Conservation (phyloP, 2,329 filamentous ascomycete genomes). For the Rutstroemia sp. region DNA sequence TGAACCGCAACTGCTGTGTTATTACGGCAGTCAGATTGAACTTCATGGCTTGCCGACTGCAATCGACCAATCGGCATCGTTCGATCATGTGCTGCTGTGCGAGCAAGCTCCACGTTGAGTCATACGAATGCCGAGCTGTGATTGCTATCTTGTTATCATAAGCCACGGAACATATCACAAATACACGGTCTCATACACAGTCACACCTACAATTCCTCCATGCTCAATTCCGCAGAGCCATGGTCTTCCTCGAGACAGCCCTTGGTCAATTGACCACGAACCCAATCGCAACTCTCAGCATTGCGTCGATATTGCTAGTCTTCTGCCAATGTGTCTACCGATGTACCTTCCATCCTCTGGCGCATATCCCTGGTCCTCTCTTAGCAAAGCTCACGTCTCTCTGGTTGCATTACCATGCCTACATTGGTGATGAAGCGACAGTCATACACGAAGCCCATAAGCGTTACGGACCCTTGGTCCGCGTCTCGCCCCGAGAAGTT, state of each 20-base stretch:
- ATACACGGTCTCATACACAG: too few relatives aligned
- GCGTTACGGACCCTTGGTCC: slow-evolving; percentile 29
- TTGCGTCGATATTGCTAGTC: slow-evolving; percentile 11
- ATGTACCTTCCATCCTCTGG: slow-evolving; percentile 33
- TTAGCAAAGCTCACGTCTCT: slow-evolving; percentile 28
- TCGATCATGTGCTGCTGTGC: too few relatives aligned
- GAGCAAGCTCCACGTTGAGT: too few relatives aligned
- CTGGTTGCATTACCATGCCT: slow-evolving; percentile 32
- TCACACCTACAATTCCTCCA: too few relatives aligned
- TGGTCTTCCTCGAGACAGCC: slow-evolving; percentile 12
- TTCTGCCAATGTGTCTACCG: slow-evolving; percentile 27
- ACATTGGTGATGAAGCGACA: slow-evolving; percentile 30
- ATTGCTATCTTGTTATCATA: too few relatives aligned
- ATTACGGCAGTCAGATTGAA: too few relatives aligned
- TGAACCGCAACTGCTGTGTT: too few relatives aligned
- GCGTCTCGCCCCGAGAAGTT: slow-evolving; percentile 30
- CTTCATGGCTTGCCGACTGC: too few relatives aligned
- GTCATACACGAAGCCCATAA: slow-evolving; percentile 23
- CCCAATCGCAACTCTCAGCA: slow-evolving; percentile 9
- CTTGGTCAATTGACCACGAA: not conserved
- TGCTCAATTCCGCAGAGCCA: not conserved
- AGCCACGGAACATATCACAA: too few relatives aligned
- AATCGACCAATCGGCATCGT: too few relatives aligned
- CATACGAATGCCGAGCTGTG: too few relatives aligned
- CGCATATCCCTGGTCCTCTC: slow-evolving; percentile 33